These are phyloP conservation scores for Magnusiomyces tetraspermus DNA, from an alignment of 1,139 yeast species.

Conservation along the genomic window DNA sequence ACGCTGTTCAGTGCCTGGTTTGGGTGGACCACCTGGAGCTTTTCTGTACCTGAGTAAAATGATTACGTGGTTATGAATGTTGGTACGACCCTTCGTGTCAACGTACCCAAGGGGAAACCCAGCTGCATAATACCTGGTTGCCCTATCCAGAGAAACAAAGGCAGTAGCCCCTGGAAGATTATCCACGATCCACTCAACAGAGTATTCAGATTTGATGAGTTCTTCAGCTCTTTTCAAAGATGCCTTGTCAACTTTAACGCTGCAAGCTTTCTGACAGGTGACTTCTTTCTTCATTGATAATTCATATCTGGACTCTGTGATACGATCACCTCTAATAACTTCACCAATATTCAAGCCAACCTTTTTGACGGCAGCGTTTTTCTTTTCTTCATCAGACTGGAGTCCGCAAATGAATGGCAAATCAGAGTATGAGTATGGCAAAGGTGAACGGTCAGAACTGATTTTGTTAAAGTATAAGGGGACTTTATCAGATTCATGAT, in stretches of 20 bases:
- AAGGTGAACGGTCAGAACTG: conserved; percentile 64
- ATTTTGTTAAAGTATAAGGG: conserved; percentile 68
- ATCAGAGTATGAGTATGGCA: conserved; percentile 71
- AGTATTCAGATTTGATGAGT: conserved; percentile 59
- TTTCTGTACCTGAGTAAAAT: conserved; percentile 66
- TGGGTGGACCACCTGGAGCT: conserved; percentile 31
- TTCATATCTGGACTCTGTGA: conserved; percentile 63
- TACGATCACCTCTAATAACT: conserved; percentile 70
- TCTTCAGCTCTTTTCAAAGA: conserved; percentile 50
- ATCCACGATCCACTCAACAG: conserved; percentile 77
- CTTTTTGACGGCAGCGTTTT: conserved; percentile 44
- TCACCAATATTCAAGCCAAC: conserved; percentile 66
- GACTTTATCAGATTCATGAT: conserved; percentile 48
- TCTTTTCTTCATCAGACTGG: conserved; percentile 15
- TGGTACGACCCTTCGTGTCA: conserved; percentile 41
- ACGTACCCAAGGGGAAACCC: conserved; percentile 81
- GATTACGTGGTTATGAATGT: conserved; percentile 68
- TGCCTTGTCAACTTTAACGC: conserved; percentile 42
- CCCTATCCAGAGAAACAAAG: conserved; percentile 51
- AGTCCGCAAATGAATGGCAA: conserved; percentile 78
- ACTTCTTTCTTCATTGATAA: conserved; percentile 53
- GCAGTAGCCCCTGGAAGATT: conserved; percentile 87
- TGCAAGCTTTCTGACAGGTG: conserved; percentile 61
- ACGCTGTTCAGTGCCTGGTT: conserved; percentile 24
- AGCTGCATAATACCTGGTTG: conserved; percentile 65